Base-by-base conservation (phyloP, 139 green algal species). In the Chlorella sp. region DNA sequence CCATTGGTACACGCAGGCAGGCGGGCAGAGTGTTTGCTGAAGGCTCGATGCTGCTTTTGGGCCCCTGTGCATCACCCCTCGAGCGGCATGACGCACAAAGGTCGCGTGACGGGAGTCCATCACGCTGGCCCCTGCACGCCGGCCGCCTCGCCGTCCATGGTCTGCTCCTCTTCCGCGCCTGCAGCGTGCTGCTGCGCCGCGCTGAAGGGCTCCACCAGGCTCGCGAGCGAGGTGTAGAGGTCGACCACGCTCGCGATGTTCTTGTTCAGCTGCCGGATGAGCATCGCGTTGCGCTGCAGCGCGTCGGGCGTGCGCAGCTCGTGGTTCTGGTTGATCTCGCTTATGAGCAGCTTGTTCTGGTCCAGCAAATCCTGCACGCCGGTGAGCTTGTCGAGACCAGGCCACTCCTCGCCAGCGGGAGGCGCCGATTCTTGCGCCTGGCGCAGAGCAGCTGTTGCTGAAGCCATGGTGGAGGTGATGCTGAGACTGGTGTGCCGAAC, bases 321-420 rank as follows among this genome's bases (percentile, higher is more conserved):
- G 31, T 88, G 82, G 64, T 88, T 88, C 0, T 79, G 60, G 34
- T 83, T 84, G 30, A 88, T 85, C 55, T 88, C 64, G 1, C 34
- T 62, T 26, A 88, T 88, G 0, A 88, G 66, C 29, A 88, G 67
- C 70, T 82, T 82, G 61, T 88, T 88, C 2, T 74, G 49, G 30
- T 88, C 79, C 4, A 88, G 67, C 4, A 85, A 59, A n/a, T 80
- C 79, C 29, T 88, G 74, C 30, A 71, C 72, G 14, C 1, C 10
- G 3, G 6, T 49, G 30, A 77, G 72, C 63, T 77, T 77, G 22
- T 77, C 34, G 1, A 72, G 6, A 3, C 72, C 72, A 29, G 63
- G 62, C 72, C 71, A 76, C 2, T 70, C n/a, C n/a, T n/a, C n/a
- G n/a, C n/a, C n/a, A n/a, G n/a, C n/a, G 23, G 4, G 31, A 2